A percentile compares a stretch with the other conserved stretches of the same genome.
Conservation (phyloP, 1,284 basidiomycete species). For the Athelia sp. region DNA sequence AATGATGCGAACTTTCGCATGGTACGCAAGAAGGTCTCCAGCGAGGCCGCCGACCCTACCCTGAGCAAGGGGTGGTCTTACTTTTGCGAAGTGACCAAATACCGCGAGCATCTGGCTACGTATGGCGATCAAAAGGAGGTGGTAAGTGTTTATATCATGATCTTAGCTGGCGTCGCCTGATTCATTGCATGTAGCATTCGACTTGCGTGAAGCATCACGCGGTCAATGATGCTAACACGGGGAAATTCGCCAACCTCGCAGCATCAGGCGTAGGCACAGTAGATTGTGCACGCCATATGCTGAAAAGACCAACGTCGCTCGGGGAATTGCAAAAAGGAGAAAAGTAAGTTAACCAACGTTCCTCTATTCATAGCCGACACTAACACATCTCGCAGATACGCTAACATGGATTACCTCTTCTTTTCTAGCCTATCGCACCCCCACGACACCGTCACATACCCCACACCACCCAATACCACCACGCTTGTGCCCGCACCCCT, state of each 20-base stretch:
- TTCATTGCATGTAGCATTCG: not conserved
- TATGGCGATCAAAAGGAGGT: not conserved
- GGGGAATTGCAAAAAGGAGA: slow-evolving; percentile 17
- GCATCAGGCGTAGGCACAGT: slow-evolving; percentile 10
- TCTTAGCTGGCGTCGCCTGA: too few relatives aligned
- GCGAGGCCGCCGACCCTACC: not conserved
- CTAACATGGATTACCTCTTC: slow-evolving; percentile 17
- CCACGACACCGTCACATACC: not conserved
- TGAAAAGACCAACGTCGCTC: slow-evolving; percentile 7
- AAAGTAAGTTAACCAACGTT: slow-evolving; percentile 6
- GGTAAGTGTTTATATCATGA: not conserved
- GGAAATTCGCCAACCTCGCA: slow-evolving; percentile 1
- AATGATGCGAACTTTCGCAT: slow-evolving; percentile 1
- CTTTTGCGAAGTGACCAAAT: not conserved
- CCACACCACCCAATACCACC: too few relatives aligned
- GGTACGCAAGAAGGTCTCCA: not conserved
- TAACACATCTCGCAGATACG: slow-evolving; percentile 9
- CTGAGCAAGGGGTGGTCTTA: not conserved
- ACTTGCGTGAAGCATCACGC: slow-evolving; percentile 4
- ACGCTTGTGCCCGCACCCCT: not conserved
- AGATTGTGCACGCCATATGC: slow-evolving; percentile 9
- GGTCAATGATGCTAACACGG: slow-evolving; percentile 9
- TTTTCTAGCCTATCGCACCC: slow-evolving; percentile 3
- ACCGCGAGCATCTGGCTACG: not conserved
- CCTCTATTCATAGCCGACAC: not conserved